phyloP scores from a whole-genome alignment of 1,139 yeast genomes.

The Zhuliangozyma blackwelliae region DNA sequence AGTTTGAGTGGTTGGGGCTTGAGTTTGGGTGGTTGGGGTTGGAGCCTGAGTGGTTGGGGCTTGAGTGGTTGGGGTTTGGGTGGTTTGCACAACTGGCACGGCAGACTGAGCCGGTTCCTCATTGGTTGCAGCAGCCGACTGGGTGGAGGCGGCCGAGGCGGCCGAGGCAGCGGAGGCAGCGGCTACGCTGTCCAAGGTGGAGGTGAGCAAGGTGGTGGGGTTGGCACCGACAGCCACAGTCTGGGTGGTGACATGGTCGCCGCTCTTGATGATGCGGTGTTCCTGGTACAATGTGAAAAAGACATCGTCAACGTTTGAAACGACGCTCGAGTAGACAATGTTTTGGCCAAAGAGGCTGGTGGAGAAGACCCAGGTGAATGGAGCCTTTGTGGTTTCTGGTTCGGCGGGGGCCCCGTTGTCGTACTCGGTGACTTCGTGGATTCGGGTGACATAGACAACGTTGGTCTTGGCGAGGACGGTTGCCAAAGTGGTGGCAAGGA shows the following conservation, averaged over 20 bases:
- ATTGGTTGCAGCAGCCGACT: constrained; percentile 9
- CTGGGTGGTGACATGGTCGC: constrained; percentile 7
- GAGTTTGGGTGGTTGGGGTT: constrained; percentile 5
- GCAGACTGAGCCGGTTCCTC: constrained; percentile 7
- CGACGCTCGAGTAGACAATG: constrained; percentile 8
- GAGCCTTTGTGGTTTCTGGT: constrained; percentile 4
- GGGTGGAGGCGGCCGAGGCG: constrained; percentile 7
- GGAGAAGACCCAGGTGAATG: constrained; percentile 8
- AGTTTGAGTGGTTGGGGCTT: constrained; percentile 11
- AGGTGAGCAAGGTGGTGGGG: constrained; percentile 7
- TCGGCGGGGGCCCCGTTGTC: constrained; percentile 3
- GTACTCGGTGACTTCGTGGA: constrained; percentile 20
- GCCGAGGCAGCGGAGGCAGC: constrained; percentile 11
- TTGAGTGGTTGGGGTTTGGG: constrained; percentile 7
- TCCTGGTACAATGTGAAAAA: constrained; percentile 5
- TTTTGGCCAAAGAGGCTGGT: constrained; percentile 9
- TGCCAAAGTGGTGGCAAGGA: constrained; percentile 6
- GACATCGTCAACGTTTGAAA: not conserved
- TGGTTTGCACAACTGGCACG: constrained; percentile 9
- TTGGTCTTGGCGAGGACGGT: constrained; percentile 16
- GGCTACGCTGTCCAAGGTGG: constrained; percentile 5
- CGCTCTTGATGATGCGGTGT: constrained; percentile 6
- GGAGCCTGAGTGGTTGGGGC: constrained; percentile 11
- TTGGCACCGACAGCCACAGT: constrained; percentile 7
- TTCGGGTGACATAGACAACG: constrained; percentile 21